Evolutionary conservation across 371 early-diverging fungal genomes (phyloP).

Genomic region (Saksenaea vasiformis): DNA sequence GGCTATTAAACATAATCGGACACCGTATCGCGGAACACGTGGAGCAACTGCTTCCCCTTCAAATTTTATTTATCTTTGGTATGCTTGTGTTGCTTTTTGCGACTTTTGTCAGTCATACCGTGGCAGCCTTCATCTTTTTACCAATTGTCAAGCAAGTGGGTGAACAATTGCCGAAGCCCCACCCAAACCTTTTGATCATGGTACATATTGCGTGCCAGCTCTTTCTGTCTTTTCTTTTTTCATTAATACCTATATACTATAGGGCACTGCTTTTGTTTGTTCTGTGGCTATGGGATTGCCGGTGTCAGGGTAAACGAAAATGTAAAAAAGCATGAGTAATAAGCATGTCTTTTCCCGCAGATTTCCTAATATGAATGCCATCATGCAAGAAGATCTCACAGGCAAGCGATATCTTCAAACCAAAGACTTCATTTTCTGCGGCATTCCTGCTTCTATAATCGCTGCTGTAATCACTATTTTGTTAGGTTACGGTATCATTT

Average conservation of each 20-base stretch:
- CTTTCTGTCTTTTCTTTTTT: background rate
- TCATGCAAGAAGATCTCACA: slow-evolving; percentile 88
- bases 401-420: slow-evolving; percentile 84
- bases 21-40: slow-evolving; percentile 60
- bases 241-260: background rate
- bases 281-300: slow-evolving; percentile 91
- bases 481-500: slow-evolving; percentile 20
- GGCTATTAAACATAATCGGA: slow-evolving; percentile 38
- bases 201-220: slow-evolving; percentile 18
- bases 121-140: slow-evolving; percentile 78
- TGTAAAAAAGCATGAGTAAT: background rate
- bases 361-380: slow-evolving; percentile 96
- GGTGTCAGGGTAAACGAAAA: slow-evolving; percentile 65
- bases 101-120: slow-evolving; percentile 93
- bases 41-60: slow-evolving; percentile 58
- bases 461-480: slow-evolving; percentile 37
- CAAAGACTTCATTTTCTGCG: slow-evolving; percentile 82
- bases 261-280: slow-evolving; percentile 69
- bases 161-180: slow-evolving; percentile 62
- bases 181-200: slow-evolving; percentile 86
- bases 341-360: slow-evolving; percentile 9
- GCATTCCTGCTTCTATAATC: slow-evolving; percentile 75
- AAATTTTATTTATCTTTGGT: slow-evolving; percentile 67
- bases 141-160: slow-evolving; percentile 80
- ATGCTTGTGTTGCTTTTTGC: slow-evolving; percentile 72